phyloP scores from a whole-genome alignment of 2,329 filamentous ascomycete species.

The Colletotrichum sp. region DNA sequence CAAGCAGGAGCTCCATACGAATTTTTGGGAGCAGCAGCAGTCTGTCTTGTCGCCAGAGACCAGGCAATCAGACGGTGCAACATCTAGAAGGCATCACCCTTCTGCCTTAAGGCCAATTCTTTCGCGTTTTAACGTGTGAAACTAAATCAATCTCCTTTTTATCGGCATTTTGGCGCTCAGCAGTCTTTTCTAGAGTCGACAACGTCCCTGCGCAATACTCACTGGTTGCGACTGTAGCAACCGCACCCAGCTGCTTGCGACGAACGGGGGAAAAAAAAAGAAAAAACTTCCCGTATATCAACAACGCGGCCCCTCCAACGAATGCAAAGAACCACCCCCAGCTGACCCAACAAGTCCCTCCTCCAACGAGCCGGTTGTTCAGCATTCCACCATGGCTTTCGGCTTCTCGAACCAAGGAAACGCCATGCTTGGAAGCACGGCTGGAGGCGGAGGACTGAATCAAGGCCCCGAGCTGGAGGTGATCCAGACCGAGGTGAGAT shows the following conservation, averaged over 20 bases:
- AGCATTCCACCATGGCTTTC: constrained; percentile 65
- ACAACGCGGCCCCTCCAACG: constrained; percentile 4
- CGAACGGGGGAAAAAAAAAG: not conserved
- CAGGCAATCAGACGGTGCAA: constrained; percentile 4
- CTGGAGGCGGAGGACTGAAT: constrained; percentile 41
- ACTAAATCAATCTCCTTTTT: not conserved
- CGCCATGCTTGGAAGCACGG: constrained; percentile 44
- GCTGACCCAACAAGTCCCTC: constrained; percentile 30
- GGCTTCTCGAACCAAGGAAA: constrained; percentile 55
- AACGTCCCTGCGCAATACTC: not conserved
- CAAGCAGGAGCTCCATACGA: constrained; percentile 5
- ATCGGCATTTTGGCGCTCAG: not conserved
- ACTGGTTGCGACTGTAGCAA: constrained; percentile 9
- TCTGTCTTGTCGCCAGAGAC: not conserved
- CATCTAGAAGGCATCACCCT: not conserved
- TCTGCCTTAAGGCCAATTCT: not conserved
- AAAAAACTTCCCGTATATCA: not conserved
- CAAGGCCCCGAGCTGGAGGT: constrained; percentile 73
- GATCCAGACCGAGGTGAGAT: constrained; percentile 79
- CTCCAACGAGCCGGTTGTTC: constrained; percentile 35
- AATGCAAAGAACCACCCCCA: constrained; percentile 27
- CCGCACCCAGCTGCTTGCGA: not conserved
- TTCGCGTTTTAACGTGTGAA: not conserved
- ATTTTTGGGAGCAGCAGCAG: constrained; percentile 9
- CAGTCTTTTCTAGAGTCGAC: not conserved